Base-by-base conservation (phyloP, 345 rosid species). In the Rhodamnia rubescens region DNA sequence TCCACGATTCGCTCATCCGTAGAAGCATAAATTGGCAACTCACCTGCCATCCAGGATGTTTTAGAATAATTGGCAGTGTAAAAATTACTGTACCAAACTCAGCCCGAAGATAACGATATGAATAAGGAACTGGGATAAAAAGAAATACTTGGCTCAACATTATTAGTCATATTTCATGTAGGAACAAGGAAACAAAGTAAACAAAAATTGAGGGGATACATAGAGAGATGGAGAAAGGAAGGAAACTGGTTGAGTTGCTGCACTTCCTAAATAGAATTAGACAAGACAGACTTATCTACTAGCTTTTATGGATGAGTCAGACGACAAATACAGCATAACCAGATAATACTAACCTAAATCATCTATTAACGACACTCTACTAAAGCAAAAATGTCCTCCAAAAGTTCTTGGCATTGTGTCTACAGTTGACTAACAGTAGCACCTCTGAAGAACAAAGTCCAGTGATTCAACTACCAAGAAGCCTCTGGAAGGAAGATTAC, bases 1-100 rank as follows among this genome's bases (percentile, higher is more conserved):
- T 92, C 96, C 29, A 92, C 96, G 44, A 95, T 88, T 89, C 94
- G 92, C 91, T 96, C 98, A 89, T 94, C 94, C 36, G 88, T 40
- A 26, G 92, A 84, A 85, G 89, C 95, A 89, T 91, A 95, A 85
- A 87, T 86, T 50, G 96, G 96, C 52, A 85, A 80, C 82, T 94
- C 97, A 55, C 93, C 98, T 96, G 93, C 87, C 75, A 90, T 42
- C 54, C 88, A 80, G 83, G 85, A 88, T 55, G 47, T 24, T 74
- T 74, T 12, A 83, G 74, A 53, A 52, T 51, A 18, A 80, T 32
- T 69, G 47, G 32, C 78, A 32, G 20, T 82, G 42, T 40, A 36
- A 69, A 69, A 3, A 69, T 69, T 44, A 69, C 24, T 69, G 78
- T 69, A 32, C 47, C 36, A 69, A 69, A 69, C 78, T 32, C 13